Evolutionary conservation across 2,329 filamentous ascomycete genomes (phyloP).

Genomic region (Fusarium sp.): DNA sequence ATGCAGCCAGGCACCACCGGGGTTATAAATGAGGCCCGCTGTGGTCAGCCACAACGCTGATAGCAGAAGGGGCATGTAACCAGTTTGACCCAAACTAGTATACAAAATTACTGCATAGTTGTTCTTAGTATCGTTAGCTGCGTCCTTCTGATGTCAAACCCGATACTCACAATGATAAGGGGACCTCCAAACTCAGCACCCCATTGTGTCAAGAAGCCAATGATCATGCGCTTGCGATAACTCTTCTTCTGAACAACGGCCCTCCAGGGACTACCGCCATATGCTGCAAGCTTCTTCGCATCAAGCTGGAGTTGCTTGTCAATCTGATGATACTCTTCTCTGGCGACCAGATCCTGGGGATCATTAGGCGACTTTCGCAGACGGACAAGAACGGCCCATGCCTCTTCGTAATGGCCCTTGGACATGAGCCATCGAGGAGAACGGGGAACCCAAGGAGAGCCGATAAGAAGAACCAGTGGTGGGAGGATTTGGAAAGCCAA

Average conservation of each 20-base stretch:
- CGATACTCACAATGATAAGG: conserved; percentile 62
- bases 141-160: fast-evolving
- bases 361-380: conserved; percentile 51
- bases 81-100: conserved; percentile 57
- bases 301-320: conserved; percentile 63
- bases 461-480: conserved; percentile 56
- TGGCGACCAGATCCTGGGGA: conserved; percentile 58
- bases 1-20: conserved; percentile 64
- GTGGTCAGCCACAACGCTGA: conserved; percentile 61
- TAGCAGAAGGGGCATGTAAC: conserved; percentile 58
- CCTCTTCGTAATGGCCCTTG: conserved; percentile 62
- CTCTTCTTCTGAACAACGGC: conserved; percentile 63
- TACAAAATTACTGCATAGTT: conserved; percentile 59
- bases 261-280: conserved; percentile 60
- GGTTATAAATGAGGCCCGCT: conserved; percentile 65
- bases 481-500: conserved; percentile 60
- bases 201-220: conserved; percentile 68
- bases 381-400: conserved; percentile 58
- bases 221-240: conserved; percentile 66
- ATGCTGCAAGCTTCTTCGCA: conserved; percentile 56
- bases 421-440: conserved; percentile 67
- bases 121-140: conserved; percentile 53
- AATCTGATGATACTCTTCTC: conserved; percentile 64
- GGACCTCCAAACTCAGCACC: conserved; percentile 68
- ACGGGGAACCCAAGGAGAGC: conserved; percentile 54